Evolutionary conservation across 257 asterid species (phyloP).

Genomic region (Solanum lycopersicoides): DNA sequence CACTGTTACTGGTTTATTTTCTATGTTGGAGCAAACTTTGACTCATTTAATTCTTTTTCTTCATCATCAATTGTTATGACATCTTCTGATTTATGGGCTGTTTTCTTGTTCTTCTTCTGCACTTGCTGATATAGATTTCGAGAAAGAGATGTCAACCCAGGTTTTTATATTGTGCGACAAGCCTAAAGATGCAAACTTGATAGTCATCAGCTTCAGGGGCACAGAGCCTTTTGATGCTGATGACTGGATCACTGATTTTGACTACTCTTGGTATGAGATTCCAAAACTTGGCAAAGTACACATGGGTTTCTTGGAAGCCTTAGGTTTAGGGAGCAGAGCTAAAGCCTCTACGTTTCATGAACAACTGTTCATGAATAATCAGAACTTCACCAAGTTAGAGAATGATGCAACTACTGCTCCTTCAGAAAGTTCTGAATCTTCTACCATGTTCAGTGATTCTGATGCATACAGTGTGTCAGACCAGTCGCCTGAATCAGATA

Average conservation of each 20-base stretch:
- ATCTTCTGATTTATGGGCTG: background rate
- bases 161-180: slow-evolving; percentile 74
- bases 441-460: background rate
- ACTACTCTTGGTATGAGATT: slow-evolving; percentile 92
- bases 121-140: slow-evolving; percentile 40
- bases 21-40: background rate
- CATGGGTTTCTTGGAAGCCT: slow-evolving; percentile 93
- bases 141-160: slow-evolving; percentile 74
- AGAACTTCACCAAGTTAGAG: background rate
- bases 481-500: slow-evolving; percentile 9
- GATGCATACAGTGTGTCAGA: slow-evolving; percentile 5
- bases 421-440: slow-evolving; percentile 9
- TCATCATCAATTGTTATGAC: background rate
- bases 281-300: slow-evolving; percentile 89
- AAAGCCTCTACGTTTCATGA: slow-evolving; percentile 41
- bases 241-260: slow-evolving; percentile 93
- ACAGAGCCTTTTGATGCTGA: slow-evolving; percentile 96
- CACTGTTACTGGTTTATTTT: background rate
- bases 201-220: slow-evolving; percentile 77
- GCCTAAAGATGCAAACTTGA: slow-evolving; percentile 66
- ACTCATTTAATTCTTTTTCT: background rate
- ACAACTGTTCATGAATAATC: slow-evolving; percentile 12
- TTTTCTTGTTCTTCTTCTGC: background rate
- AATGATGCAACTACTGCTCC: background rate
- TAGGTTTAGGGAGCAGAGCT: slow-evolving; percentile 75